Percentiles rank a stretch among this genome's conserved stretches.
Conservation (phyloP, 208 protist species). For the Naegleria gruberi region DNA sequence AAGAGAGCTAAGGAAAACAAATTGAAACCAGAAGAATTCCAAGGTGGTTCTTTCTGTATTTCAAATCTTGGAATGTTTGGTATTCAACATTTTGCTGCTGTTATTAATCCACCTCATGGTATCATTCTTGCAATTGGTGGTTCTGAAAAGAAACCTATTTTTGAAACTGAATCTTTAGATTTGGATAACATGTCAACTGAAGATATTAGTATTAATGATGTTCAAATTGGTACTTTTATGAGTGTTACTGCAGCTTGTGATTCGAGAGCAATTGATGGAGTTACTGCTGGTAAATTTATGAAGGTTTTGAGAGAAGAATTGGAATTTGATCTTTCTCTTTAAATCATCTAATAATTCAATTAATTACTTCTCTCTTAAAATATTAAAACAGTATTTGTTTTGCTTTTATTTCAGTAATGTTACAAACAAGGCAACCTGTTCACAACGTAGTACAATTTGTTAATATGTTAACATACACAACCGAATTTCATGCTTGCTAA, state of each 20-base stretch:
- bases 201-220: background rate
- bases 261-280: background rate
- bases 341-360: background rate
- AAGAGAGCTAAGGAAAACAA: conserved; percentile 73
- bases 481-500: no score
- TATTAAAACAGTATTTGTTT: background rate
- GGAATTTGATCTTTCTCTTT: background rate
- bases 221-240: conserved; percentile 11
- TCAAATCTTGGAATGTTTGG: conserved; percentile 90
- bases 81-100: conserved; percentile 84
- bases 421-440: background rate
- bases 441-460: background rate
- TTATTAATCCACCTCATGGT: conserved; percentile 94
- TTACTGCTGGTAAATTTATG: background rate
- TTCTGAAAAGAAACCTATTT: conserved; percentile 47
- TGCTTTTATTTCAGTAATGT: background rate
- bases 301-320: background rate
- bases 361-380: background rate
- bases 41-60: conserved; percentile 87
- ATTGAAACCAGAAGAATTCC: conserved; percentile 68
- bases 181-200: background rate
- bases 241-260: background rate
- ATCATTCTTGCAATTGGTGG: conserved; percentile 84
- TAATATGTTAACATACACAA: no score
- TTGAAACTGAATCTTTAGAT: background rate